These are phyloP conservation scores for Colletotrichum trifolii DNA, from an alignment of 2,329 filamentous ascomycete species.

Conservation along the genomic window DNA sequence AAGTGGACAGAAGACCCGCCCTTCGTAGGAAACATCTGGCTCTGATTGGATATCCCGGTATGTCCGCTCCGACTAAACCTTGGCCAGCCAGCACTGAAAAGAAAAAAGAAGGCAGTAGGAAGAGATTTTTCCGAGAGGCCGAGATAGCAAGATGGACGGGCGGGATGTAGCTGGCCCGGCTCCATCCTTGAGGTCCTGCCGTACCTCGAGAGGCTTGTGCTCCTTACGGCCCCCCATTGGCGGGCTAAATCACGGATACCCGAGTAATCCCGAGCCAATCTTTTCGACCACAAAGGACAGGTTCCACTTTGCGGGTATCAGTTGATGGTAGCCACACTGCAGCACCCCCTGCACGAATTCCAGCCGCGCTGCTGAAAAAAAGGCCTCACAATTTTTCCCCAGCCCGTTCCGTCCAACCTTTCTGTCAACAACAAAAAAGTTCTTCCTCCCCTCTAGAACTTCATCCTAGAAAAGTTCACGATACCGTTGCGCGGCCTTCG, in stretches of 20 bases:
- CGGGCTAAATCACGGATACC: slow-evolving; percentile 25
- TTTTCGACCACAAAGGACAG: slow-evolving; percentile 35
- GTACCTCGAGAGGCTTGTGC: slow-evolving; percentile 12
- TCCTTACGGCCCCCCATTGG: neutral
- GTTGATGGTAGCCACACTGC: neutral
- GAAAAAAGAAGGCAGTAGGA: neutral
- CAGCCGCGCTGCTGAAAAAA: slow-evolving; percentile 35
- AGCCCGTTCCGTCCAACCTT: slow-evolving; percentile 6
- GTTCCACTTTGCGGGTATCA: slow-evolving; percentile 21
- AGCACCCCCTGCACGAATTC: slow-evolving; percentile 8
- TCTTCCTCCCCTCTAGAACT: slow-evolving; percentile 7
- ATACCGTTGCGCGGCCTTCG: slow-evolving; percentile 36
- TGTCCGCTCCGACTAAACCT: slow-evolving; percentile 26
- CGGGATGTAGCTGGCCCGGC: neutral
- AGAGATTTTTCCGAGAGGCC: slow-evolving; percentile 30
- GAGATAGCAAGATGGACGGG: neutral
- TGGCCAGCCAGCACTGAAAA: slow-evolving; percentile 15
- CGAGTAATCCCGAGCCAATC: slow-evolving; percentile 39
- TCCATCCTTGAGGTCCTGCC: too few species aligned
- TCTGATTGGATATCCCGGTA: slow-evolving; percentile 7
- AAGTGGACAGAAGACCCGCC: slow-evolving; percentile 25
- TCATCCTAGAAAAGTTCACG: slow-evolving; percentile 28
- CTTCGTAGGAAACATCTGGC: slow-evolving; percentile 15
- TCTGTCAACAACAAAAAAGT: slow-evolving; percentile 24
- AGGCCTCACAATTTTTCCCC: slow-evolving; percentile 36